These are phyloP conservation scores for Ichthyophthirius multifiliis DNA, from an alignment of 169 alveolate species.

Conservation along the genomic window DNA sequence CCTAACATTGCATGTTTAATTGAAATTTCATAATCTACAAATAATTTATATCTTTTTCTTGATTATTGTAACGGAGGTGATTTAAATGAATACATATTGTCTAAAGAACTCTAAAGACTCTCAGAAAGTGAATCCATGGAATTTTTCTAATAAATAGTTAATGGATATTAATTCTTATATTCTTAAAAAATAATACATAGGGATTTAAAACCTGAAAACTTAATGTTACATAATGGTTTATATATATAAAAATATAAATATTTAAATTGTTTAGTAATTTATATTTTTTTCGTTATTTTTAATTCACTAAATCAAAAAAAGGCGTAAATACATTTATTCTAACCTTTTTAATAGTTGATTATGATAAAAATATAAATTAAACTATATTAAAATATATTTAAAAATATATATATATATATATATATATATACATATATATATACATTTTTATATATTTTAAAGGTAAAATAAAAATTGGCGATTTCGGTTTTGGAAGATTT, in stretches of 20 bases:
- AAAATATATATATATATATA: background rate
- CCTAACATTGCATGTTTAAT: background rate
- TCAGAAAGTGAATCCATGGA: conserved; percentile 9
- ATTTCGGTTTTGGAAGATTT: conserved; percentile 16
- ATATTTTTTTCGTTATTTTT: too few relatives aligned
- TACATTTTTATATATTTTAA: background rate
- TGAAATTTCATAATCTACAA: background rate
- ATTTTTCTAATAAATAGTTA: background rate
- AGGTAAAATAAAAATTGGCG: conserved; percentile 14
- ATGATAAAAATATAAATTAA: background rate
- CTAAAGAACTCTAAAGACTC: background rate
- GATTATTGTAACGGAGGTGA: conserved; percentile 21
- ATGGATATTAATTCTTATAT: background rate
- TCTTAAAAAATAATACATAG: conserved; percentile 6
- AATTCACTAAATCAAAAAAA: background rate
- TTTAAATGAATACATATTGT: background rate
- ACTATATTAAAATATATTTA: background rate
- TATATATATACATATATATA: too few relatives aligned
- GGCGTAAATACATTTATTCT: background rate
- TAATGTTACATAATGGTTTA: background rate
- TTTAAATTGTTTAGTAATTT: background rate
- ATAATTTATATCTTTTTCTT: conserved; percentile 4
- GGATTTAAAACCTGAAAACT: conserved; percentile 15
- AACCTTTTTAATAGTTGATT: background rate
- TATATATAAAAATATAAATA: background rate